These are phyloP conservation scores for Penicillium sp. DNA, from an alignment of 2,329 filamentous ascomycete species.

Conservation along the genomic window DNA sequence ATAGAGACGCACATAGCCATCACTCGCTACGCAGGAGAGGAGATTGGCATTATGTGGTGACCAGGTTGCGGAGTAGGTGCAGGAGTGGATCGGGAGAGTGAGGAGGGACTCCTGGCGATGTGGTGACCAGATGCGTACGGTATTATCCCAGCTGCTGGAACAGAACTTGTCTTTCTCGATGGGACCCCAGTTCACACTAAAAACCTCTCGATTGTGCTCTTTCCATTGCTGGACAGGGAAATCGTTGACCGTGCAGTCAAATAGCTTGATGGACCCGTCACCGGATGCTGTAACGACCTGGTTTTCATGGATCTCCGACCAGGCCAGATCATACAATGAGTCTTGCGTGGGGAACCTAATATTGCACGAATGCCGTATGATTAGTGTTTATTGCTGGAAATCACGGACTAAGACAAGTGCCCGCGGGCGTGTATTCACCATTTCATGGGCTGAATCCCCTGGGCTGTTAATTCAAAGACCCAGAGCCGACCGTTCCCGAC, in stretches of 20 bases:
- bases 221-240: conserved; percentile 91
- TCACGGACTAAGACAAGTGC: background rate
- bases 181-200: conserved; percentile 89
- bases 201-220: conserved; percentile 90
- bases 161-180: conserved; percentile 87
- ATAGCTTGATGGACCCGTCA: conserved; percentile 92
- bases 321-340: conserved; percentile 88
- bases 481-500: conserved; percentile 93
- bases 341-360: conserved; percentile 92
- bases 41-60: conserved; percentile 83
- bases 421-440: conserved; percentile 49
- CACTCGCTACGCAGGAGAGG: conserved; percentile 82
- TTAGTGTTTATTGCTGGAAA: background rate
- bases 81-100: conserved; percentile 87
- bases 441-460: conserved; percentile 82
- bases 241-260: conserved; percentile 75
- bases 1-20: conserved; percentile 86
- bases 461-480: conserved; percentile 75
- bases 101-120: conserved; percentile 70
- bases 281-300: conserved; percentile 86
- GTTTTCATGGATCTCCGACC: conserved; percentile 96
- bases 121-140: conserved; percentile 93
- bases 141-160: conserved; percentile 93
- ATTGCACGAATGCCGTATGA: too few species aligned
- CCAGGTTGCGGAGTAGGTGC: conserved; percentile 91